Base-by-base conservation (phyloP, 768 basidiomycete species). In the Collybiopsis luxurians region DNA sequence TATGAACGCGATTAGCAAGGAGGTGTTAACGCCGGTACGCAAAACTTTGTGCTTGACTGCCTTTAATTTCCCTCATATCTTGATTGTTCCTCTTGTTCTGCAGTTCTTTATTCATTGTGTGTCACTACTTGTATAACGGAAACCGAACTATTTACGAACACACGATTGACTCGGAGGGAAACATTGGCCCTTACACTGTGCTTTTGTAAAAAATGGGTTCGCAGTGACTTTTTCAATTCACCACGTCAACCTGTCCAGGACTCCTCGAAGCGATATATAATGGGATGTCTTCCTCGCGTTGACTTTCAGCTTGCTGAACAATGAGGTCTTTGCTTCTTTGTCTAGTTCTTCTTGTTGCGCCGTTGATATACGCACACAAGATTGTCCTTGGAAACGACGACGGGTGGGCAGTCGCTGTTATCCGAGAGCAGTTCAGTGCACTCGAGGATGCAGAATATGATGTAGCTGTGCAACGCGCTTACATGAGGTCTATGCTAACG, bases 401-500 rank as follows among this genome's bases (percentile, higher is more conserved):
- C 49, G 72, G 72, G 5, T 81, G 80, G 80, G 79, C 80, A 3
- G 72, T 71, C 1, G 78, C 78, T 27, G 68, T 72, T 51, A 73
- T 81, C 36, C 75, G 79, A 15, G 75, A 75, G 0, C 72, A 77
- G 55, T 71, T 70, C 59, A 65, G 68, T 46, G 71, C 75, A 0
- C 66, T 81, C 48, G 64, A 64, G 23, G 65, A 69, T 56, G 52
- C 53, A 26, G 54, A 76, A 46, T 78, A 78, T 43, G 4, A 74
- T 46, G 44, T 55, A 9, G 23, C 21, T 51, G 13, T 28, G 17
- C 43, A 42, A 9, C 17, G 24, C 56, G n/a, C 30, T 0, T 4
- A 39, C 30, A 3, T 26, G 19, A 15, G 26, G 28, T 28, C n/a
- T 17, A 7, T 15, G 5, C 27, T 3, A 27, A 36, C 27, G 13